Percentiles rank a stretch among this genome's conserved stretches.
Evolutionary conservation across 805 yeast species (phyloP).

Genomic region (Candida orba): DNA sequence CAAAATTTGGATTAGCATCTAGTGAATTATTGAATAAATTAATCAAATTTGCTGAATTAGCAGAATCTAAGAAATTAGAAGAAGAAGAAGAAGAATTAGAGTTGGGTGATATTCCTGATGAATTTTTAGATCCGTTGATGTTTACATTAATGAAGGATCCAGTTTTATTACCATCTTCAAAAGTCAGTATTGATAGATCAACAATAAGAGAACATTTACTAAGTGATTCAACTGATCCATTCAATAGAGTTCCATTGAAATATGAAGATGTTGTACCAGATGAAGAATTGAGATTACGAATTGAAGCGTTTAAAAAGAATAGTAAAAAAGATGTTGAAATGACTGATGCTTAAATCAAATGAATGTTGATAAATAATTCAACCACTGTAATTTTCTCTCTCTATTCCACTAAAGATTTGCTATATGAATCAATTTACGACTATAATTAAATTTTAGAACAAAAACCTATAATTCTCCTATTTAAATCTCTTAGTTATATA

Average conservation of each 20-base stretch:
- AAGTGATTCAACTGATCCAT: slow-evolving; percentile 95
- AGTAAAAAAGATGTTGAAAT: slow-evolving; percentile 12
- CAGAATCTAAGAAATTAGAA: slow-evolving; percentile 47
- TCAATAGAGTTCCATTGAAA: slow-evolving; percentile 85
- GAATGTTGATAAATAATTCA: not conserved
- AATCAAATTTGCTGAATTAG: slow-evolving; percentile 52
- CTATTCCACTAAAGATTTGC: too few species aligned
- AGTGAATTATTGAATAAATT: slow-evolving; percentile 46
- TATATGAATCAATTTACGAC: too few species aligned
- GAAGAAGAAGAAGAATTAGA: slow-evolving; percentile 84
- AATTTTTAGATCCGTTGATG: slow-evolving; percentile 95
- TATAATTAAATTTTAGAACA: not conserved
- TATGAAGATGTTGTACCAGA: slow-evolving; percentile 84
- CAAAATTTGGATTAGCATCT: slow-evolving; percentile 46
- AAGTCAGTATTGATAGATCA: slow-evolving; percentile 76
- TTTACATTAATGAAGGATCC: slow-evolving; percentile 94
- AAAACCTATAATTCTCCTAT: slow-evolving; percentile 22
- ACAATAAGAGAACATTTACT: slow-evolving; percentile 90
- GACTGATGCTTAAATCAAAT: slow-evolving; percentile 10
- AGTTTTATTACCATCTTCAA: slow-evolving; percentile 84
- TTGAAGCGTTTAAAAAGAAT: slow-evolving; percentile 36
- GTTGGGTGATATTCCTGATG: slow-evolving; percentile 93
- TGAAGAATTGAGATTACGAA: slow-evolving; percentile 55
- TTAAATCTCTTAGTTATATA: slow-evolving; percentile 9
- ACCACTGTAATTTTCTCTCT: not conserved